Conservation (phyloP, 805 yeast species). For the Kazachstania kunashirensis region DNA sequence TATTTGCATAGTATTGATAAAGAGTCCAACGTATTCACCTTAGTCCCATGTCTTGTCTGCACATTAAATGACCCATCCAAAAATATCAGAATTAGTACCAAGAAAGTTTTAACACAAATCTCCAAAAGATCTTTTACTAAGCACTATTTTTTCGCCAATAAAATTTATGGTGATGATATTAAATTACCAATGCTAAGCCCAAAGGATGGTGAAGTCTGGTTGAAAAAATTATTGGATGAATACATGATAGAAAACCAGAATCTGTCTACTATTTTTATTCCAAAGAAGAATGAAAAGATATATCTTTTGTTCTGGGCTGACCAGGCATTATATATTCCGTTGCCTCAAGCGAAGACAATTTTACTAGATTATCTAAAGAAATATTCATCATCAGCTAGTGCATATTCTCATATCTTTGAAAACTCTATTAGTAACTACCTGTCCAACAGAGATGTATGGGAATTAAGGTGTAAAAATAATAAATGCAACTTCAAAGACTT, state of each 20-base stretch:
- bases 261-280: slow-evolving; percentile 34
- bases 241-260: slow-evolving; percentile 43
- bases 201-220: slow-evolving; percentile 46
- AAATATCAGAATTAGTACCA: slow-evolving; percentile 39
- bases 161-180: slow-evolving; percentile 46
- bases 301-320: slow-evolving; percentile 57
- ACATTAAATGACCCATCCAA: slow-evolving; percentile 44
- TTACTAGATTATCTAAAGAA: slow-evolving; percentile 39
- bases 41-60: slow-evolving; percentile 49
- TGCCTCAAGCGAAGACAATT: slow-evolving; percentile 48
- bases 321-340: slow-evolving; percentile 45
- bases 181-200: slow-evolving; percentile 49
- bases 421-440: slow-evolving; percentile 39
- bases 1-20: slow-evolving; percentile 29
- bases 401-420: slow-evolving; percentile 41
- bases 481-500: slow-evolving; percentile 44
- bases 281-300: slow-evolving; percentile 49
- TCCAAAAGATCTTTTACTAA: slow-evolving; percentile 31
- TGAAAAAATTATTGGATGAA: slow-evolving; percentile 35
- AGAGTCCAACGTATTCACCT: slow-evolving; percentile 38
- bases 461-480: slow-evolving; percentile 34
- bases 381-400: slow-evolving; percentile 16
- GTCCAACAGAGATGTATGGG: slow-evolving; percentile 38
- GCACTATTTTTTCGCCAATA: slow-evolving; percentile 41
- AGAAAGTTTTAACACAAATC: slow-evolving; percentile 32